Percentiles rank a stretch among this genome's conserved stretches.
Conservation (phyloP, 2,329 filamentous ascomycete genomes). For the Colletotrichum spaethianum region DNA sequence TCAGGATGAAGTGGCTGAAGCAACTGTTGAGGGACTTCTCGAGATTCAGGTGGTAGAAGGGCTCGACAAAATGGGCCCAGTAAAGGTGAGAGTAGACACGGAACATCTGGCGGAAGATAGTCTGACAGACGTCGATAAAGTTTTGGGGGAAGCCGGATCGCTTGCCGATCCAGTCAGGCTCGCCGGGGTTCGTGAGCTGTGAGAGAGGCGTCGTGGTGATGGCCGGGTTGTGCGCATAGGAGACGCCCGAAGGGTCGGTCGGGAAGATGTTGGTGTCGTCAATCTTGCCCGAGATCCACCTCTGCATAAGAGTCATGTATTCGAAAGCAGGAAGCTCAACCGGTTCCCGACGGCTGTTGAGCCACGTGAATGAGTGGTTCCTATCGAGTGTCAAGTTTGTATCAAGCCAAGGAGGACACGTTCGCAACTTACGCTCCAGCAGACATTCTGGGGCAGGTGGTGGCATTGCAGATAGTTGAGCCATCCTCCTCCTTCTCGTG, state of each 20-base stretch:
- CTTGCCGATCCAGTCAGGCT: constrained; percentile 88
- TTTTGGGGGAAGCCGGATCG: constrained; percentile 92
- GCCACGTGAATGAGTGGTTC: constrained; percentile 97
- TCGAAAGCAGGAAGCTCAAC: constrained; percentile 93
- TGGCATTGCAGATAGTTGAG: constrained; percentile 84
- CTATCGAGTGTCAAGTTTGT: constrained; percentile 50
- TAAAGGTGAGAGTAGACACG: constrained; percentile 98
- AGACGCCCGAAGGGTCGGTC: constrained; percentile 81
- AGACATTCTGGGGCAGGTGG: constrained; percentile 91
- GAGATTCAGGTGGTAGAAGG: constrained; percentile 86
- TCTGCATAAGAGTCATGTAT: constrained; percentile 96
- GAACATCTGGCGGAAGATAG: constrained; percentile 98
- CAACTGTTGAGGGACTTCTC: constrained; percentile 89
- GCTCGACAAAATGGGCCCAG: constrained; percentile 92
- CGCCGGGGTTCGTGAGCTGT: constrained; percentile 72
- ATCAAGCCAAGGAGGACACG: constrained; percentile 11
- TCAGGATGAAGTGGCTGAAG: constrained; percentile 88
- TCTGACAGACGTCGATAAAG: constrained; percentile 91
- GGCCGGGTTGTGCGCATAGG: constrained; percentile 74
- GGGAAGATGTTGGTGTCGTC: constrained; percentile 92
- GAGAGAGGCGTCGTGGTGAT: constrained; percentile 72
- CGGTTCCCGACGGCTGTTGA: constrained; percentile 88
- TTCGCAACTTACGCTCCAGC: constrained; percentile 84
- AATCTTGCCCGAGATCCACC: constrained; percentile 97
- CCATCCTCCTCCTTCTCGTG: constrained; percentile 88